Percentiles rank a stretch among this genome's conserved stretches.
phyloP scores from a whole-genome alignment of 1,284 basidiomycete genomes.

The Agaricales sp. region DNA sequence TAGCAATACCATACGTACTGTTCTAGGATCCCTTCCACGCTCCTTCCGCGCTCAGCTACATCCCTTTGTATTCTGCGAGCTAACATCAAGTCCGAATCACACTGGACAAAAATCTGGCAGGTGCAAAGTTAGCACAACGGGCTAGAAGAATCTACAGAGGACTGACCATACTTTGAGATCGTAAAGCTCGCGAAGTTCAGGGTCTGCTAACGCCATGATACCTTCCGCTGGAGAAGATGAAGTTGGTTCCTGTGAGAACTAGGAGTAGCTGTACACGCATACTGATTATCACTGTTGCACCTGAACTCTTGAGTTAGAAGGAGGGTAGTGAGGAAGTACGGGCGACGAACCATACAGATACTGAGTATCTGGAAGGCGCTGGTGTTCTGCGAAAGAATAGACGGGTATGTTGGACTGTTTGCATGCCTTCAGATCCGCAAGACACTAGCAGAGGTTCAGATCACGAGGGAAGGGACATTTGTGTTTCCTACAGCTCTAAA shows the following conservation, averaged over 20 bases:
- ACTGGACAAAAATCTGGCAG: slow-evolving; percentile 69
- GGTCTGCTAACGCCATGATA: slow-evolving; percentile 84
- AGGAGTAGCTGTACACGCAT: neutral
- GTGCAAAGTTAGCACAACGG: neutral
- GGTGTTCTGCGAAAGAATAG: slow-evolving; percentile 91
- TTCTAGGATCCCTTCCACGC: slow-evolving; percentile 80
- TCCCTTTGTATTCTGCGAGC: slow-evolving; percentile 87
- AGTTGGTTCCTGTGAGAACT: slow-evolving; percentile 3
- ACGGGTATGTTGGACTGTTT: slow-evolving; percentile 81
- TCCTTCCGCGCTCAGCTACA: slow-evolving; percentile 79
- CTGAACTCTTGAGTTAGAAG: neutral
- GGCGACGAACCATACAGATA: slow-evolving; percentile 96
- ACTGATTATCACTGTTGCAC: neutral
- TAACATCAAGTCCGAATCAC: slow-evolving; percentile 95
- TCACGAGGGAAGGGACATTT: slow-evolving; percentile 2
- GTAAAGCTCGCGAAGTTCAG: slow-evolving; percentile 70
- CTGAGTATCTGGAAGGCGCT: slow-evolving; percentile 76
- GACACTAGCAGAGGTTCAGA: slow-evolving; percentile 44
- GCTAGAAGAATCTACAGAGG: slow-evolving; percentile 11
- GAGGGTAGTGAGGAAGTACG: slow-evolving; percentile 67
- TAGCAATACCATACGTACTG: no score
- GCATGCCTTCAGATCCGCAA: slow-evolving; percentile 77
- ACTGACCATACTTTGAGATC: slow-evolving; percentile 73
- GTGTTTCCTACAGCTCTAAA: slow-evolving; percentile 59
- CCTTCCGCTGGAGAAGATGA: slow-evolving; percentile 59